Conservation (phyloP, 495 filamentous ascomycete species). For the Ramalina peruviana region DNA sequence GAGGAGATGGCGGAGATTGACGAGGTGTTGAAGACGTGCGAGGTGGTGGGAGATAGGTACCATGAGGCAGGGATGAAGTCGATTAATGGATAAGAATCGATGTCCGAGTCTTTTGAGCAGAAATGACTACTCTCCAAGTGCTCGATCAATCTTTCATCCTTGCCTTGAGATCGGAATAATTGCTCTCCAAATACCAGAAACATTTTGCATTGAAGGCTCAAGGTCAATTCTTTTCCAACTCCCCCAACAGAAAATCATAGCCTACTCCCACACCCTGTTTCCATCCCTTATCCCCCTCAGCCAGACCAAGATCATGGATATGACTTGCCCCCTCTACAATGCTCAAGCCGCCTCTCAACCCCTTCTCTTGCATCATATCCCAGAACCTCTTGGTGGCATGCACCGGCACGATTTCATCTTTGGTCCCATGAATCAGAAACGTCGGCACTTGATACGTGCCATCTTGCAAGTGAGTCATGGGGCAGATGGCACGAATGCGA, state of each 20-base stretch:
- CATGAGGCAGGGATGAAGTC: conserved; percentile 43
- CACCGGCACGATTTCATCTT: conserved; percentile 30
- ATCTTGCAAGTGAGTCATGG: conserved; percentile 18
- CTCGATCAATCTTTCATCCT: no score
- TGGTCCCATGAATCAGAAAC: conserved; percentile 31
- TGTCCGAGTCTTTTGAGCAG: no score
- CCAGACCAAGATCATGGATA: conserved; percentile 20
- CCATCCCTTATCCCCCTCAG: conserved; percentile 17
- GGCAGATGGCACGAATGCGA: conserved; percentile 16
- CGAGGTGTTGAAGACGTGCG: conserved; percentile 21
- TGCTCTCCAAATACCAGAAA: no score
- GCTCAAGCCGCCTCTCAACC: conserved; percentile 15
- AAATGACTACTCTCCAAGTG: no score
- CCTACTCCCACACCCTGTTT: conserved; percentile 14
- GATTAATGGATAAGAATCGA: not conserved
- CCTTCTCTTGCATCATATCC: conserved; percentile 14
- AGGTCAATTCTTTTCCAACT: not conserved
- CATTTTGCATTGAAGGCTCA: no score
- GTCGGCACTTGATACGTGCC: conserved; percentile 30
- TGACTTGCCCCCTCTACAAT: conserved; percentile 19
- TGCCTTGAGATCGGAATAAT: no score
- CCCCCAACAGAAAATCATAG: conserved; percentile 19
- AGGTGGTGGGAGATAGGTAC: conserved; percentile 28
- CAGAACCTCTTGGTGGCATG: conserved; percentile 15
- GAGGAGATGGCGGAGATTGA: conserved; percentile 34